These are phyloP conservation scores for Malus sylvestris DNA, from an alignment of 306 rosid genomes.

Conservation along the genomic window DNA sequence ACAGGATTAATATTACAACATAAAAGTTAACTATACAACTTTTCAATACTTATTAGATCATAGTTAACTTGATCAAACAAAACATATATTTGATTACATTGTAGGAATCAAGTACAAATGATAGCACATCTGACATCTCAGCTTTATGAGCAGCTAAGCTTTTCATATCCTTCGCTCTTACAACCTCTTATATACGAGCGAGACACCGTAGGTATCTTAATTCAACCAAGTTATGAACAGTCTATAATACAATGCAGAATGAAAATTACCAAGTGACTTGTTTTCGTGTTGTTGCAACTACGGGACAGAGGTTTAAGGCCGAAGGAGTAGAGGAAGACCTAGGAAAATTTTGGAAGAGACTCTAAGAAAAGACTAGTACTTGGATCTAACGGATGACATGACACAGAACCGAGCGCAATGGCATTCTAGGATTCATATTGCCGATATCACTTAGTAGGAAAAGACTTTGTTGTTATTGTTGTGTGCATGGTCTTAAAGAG, in stretches of 20 bases:
- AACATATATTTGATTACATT: neutral
- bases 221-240: neutral
- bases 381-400: no score
- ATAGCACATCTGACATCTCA: conserved; percentile 49
- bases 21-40: neutral
- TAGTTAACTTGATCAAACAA: neutral
- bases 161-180: conserved; percentile 68
- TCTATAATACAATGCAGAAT: neutral
- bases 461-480: neutral
- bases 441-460: no score
- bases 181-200: conserved; percentile 87
- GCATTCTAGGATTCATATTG: no score
- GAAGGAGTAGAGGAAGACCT: no score
- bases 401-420: no score
- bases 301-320: no score
- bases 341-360: no score
- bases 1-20: neutral
- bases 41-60: neutral
- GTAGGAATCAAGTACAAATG: conserved; percentile 52
- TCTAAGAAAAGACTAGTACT: no score
- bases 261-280: neutral
- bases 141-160: conserved; percentile 74
- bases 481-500: conserved; percentile 71
- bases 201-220: conserved; percentile 53
- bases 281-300: neutral